These are phyloP conservation scores for Fusarium camptoceras DNA, from an alignment of 2,329 filamentous ascomycete species.

Conservation along the genomic window DNA sequence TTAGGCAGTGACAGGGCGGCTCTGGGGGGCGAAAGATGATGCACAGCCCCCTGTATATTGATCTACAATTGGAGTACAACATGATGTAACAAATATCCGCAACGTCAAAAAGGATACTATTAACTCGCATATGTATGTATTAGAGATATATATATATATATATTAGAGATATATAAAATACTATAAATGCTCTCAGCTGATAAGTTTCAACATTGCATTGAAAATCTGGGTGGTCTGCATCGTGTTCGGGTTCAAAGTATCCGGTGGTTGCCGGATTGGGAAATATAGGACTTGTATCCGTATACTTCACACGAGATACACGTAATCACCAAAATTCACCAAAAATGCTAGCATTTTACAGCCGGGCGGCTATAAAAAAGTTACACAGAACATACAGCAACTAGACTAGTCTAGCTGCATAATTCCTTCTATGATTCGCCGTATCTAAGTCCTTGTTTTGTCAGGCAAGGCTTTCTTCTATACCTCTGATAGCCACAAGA, in stretches of 20 bases:
- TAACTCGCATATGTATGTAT: no score
- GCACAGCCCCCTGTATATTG: constrained; percentile 23
- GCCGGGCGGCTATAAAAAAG: not conserved
- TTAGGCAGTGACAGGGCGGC: constrained; percentile 25
- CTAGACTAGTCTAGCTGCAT: no score
- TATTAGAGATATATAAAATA: not conserved
- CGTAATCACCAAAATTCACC: constrained; percentile 15
- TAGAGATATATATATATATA: not conserved
- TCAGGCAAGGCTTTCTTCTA: not conserved
- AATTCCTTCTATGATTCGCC: not conserved
- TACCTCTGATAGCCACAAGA: not conserved
- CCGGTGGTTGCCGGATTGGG: constrained; percentile 23
- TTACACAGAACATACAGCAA: not conserved
- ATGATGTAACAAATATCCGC: not conserved
- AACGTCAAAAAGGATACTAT: no score
- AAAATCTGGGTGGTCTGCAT: not conserved
- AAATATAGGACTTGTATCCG: constrained; percentile 1
- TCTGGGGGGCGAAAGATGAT: constrained; percentile 7
- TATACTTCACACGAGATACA: constrained; percentile 3
- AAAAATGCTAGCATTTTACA: not conserved
- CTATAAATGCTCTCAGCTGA: not conserved
- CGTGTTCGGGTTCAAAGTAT: not conserved
- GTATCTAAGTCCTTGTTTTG: not conserved
- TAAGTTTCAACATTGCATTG: not conserved
- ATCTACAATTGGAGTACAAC: constrained; percentile 3